phyloP scores from a whole-genome alignment of 108 stramenopile genomes.

The Cylindrotheca fusiformis region DNA sequence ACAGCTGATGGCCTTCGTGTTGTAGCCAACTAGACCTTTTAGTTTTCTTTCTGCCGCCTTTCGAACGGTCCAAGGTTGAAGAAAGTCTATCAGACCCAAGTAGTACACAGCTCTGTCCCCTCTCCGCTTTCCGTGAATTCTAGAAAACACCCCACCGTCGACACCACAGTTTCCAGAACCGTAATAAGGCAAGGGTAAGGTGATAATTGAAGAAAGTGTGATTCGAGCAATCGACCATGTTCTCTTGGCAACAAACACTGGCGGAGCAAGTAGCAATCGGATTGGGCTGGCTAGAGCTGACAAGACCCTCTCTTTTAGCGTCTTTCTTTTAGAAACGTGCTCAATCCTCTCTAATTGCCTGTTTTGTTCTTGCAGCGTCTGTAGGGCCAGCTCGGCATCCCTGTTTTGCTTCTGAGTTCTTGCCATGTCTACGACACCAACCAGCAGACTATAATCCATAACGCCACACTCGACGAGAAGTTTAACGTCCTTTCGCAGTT shows the following conservation, averaged over 20 bases:
- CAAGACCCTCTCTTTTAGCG: slow-evolving; percentile 2
- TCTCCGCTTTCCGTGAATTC: slow-evolving; percentile 51
- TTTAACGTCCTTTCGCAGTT: slow-evolving; percentile 79
- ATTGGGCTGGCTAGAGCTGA: slow-evolving; percentile 21
- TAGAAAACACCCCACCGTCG: slow-evolving; percentile 65
- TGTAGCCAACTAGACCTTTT: slow-evolving; percentile 71
- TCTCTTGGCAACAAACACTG: slow-evolving; percentile 16
- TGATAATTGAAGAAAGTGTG: slow-evolving; percentile 29
- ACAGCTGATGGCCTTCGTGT: slow-evolving; percentile 73
- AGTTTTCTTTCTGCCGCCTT: slow-evolving; percentile 67
- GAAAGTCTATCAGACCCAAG: slow-evolving; percentile 88
- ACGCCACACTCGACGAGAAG: slow-evolving; percentile 67
- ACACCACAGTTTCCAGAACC: slow-evolving; percentile 71
- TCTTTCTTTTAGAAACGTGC: neutral
- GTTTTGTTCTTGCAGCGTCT: neutral
- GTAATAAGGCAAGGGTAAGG: slow-evolving; percentile 64
- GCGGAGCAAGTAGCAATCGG: slow-evolving; percentile 37
- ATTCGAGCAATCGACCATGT: slow-evolving; percentile 6
- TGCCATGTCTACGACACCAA: slow-evolving; percentile 70
- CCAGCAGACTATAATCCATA: slow-evolving; percentile 88
- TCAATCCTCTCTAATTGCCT: neutral
- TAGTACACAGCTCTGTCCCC: slow-evolving; percentile 68
- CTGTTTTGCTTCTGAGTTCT: neutral
- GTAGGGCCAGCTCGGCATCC: neutral
- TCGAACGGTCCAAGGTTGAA: slow-evolving; percentile 78